phyloP scores from a whole-genome alignment of 805 yeast genomes.

The Clavispora santaluciae region DNA sequence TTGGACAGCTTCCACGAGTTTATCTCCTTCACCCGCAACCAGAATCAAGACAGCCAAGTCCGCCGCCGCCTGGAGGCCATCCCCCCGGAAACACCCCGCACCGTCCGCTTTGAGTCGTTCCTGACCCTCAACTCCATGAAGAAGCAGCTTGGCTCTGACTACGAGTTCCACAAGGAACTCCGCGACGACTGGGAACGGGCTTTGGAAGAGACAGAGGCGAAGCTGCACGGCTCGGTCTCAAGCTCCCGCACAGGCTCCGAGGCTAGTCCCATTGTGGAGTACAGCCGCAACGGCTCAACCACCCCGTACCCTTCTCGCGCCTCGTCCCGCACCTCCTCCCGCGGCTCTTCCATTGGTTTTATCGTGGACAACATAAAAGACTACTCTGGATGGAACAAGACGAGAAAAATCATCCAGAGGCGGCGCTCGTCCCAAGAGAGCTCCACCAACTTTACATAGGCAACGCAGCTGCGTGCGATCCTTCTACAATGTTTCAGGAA shows the following conservation, averaged over 20 bases:
- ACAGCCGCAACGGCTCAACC: conserved; percentile 11
- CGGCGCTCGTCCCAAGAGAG: conserved; percentile 19
- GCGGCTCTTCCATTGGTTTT: conserved; percentile 31
- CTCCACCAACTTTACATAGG: neutral
- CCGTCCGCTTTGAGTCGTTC: neutral
- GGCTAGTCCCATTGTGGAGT: neutral
- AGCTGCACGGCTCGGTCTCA: conserved; percentile 6
- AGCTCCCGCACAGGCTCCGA: conserved; percentile 4
- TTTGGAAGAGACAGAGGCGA: conserved; percentile 7
- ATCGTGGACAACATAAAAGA: conserved; percentile 29
- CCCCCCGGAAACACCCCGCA: conserved; percentile 14
- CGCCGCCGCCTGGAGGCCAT: conserved; percentile 17
- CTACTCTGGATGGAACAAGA: conserved; percentile 23
- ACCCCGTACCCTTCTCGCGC: conserved; percentile 3
- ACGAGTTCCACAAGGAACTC: conserved; percentile 6
- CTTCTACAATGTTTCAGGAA: too few species aligned
- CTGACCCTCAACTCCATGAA: neutral
- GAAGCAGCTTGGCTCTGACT: neutral
- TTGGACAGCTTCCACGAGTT: conserved; percentile 32
- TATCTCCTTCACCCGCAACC: conserved; percentile 16
- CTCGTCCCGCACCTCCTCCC: conserved; percentile 13
- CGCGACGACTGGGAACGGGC: conserved; percentile 15
- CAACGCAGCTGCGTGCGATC: neutral
- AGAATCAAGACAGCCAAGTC: conserved; percentile 2
- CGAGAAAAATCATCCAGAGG: conserved; percentile 24